phyloP scores from a whole-genome alignment of 2,329 filamentous ascomycete species.

The Colletotrichum sp. region DNA sequence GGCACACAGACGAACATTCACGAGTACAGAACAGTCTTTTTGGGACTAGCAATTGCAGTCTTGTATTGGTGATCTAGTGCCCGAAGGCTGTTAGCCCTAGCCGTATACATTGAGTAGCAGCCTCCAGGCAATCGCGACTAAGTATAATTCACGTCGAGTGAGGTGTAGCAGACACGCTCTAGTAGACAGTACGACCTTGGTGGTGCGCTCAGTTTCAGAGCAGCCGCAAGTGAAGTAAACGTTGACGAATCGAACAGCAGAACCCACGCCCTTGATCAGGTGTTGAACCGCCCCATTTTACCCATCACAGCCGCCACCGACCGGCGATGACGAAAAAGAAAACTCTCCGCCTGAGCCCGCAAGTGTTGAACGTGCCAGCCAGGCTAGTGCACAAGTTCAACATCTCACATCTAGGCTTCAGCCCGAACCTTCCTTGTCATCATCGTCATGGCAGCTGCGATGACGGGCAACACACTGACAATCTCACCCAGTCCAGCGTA shows the following conservation, averaged over 20 bases:
- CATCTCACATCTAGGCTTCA: not conserved
- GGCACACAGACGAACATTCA: not conserved
- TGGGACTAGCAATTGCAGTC: not conserved
- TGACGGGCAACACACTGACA: constrained; percentile 68
- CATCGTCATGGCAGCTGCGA: constrained; percentile 40
- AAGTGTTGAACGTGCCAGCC: constrained; percentile 7
- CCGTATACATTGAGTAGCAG: not conserved
- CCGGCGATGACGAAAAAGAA: not conserved
- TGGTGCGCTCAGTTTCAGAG: not conserved
- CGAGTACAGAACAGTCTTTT: not conserved
- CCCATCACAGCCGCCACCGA: not conserved
- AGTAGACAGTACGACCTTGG: not conserved
- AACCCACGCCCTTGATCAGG: not conserved
- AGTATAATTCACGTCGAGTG: not conserved
- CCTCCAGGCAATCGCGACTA: not conserved
- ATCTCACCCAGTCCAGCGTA: constrained; percentile 68
- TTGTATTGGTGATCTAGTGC: not conserved
- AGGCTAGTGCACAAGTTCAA: not conserved
- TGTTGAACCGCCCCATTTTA: constrained; percentile 1
- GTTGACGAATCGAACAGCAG: not conserved
- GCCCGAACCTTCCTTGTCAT: constrained; percentile 18
- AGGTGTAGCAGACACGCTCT: not conserved
- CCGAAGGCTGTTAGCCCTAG: not conserved
- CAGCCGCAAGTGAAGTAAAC: not conserved
- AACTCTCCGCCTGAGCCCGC: not conserved